Evolutionary conservation across 805 yeast genomes (phyloP).

Genomic region (Candida maris): DNA sequence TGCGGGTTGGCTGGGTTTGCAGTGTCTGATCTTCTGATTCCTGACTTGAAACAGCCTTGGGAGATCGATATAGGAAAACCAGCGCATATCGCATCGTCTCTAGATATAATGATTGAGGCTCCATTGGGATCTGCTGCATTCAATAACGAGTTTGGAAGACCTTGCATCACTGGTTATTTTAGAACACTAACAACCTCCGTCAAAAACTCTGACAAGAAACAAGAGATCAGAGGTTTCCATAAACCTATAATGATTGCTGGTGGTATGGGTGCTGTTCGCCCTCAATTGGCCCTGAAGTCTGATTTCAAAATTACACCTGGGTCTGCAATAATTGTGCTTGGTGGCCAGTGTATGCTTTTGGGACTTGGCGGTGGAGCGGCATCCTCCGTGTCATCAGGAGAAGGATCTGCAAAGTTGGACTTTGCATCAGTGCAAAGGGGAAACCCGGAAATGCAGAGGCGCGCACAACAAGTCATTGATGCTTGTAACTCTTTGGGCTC

Average conservation of each 20-base stretch:
- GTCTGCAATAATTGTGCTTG: slow-evolving; percentile 84
- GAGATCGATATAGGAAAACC: slow-evolving; percentile 90
- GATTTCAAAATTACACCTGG: slow-evolving; percentile 88
- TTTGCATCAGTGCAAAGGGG: slow-evolving; percentile 99
- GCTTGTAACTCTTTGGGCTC: slow-evolving; percentile 82
- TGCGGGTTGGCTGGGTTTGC: slow-evolving; percentile 94
- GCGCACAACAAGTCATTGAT: slow-evolving; percentile 97
- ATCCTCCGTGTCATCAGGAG: slow-evolving; percentile 93
- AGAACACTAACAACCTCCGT: slow-evolving; percentile 88
- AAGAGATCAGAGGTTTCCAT: slow-evolving; percentile 91
- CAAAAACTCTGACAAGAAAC: slow-evolving; percentile 53
- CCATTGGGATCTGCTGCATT: slow-evolving; percentile 98
- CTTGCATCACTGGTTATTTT: slow-evolving; percentile 94
- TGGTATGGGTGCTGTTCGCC: slow-evolving; percentile 96
- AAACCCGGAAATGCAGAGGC: slow-evolving; percentile 98
- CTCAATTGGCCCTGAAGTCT: slow-evolving; percentile 78
- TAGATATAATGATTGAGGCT: slow-evolving; percentile 95
- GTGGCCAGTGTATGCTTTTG: slow-evolving; percentile 97
- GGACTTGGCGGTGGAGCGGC: slow-evolving; percentile 99
- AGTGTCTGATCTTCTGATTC: slow-evolving; percentile 86
- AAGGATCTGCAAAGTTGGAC: slow-evolving; percentile 92
- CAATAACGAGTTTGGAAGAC: slow-evolving; percentile 98
- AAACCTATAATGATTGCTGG: slow-evolving; percentile 99
- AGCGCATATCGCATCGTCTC: slow-evolving; percentile 82
- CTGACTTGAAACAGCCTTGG: slow-evolving; percentile 90